These are phyloP conservation scores for Globisporangium middletonii DNA, from an alignment of 352 stramenopile genomes.

Conservation along the genomic window DNA sequence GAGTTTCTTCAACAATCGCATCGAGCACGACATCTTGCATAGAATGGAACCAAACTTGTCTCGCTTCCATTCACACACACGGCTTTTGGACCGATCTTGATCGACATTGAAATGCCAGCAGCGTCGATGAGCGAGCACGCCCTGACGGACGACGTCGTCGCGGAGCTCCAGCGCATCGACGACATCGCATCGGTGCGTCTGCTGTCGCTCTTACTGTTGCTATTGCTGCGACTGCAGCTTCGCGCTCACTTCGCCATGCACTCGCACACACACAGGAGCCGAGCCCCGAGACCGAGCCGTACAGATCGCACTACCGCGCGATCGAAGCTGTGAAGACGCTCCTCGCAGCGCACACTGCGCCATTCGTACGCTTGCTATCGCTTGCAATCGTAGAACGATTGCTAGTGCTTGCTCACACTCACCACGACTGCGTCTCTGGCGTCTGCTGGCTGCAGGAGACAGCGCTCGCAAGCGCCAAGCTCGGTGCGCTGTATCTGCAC, in stretches of 20 bases:
- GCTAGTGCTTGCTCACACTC: neutral
- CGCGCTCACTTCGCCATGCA: no score
- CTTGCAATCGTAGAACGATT: neutral
- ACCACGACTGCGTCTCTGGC: no score
- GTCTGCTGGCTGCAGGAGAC: slow-evolving; percentile 22
- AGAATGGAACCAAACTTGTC: no score
- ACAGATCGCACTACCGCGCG: slow-evolving; percentile 43
- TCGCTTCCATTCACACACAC: no score
- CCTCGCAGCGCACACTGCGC: slow-evolving; percentile 23
- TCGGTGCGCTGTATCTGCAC: slow-evolving; percentile 41
- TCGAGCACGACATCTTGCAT: no score
- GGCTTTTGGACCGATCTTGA: no score
- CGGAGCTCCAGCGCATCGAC: slow-evolving; percentile 24
- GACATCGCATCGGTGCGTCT: slow-evolving; percentile 23
- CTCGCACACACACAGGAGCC: slow-evolving; percentile 17
- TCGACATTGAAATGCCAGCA: no score
- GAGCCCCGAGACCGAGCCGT: slow-evolving; percentile 41
- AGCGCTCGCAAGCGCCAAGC: slow-evolving; percentile 25
- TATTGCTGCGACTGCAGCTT: no score
- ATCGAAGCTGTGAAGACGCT: slow-evolving; percentile 54
- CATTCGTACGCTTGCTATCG: slow-evolving; percentile 14
- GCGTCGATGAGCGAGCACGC: neutral
- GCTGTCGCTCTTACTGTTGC: neutral
- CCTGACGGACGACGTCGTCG: slow-evolving; percentile 16
- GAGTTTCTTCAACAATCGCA: no score